Evolutionary conservation across 2,329 filamentous ascomycete species (phyloP).

Genomic region (Pseudogymnoascus sp.): DNA sequence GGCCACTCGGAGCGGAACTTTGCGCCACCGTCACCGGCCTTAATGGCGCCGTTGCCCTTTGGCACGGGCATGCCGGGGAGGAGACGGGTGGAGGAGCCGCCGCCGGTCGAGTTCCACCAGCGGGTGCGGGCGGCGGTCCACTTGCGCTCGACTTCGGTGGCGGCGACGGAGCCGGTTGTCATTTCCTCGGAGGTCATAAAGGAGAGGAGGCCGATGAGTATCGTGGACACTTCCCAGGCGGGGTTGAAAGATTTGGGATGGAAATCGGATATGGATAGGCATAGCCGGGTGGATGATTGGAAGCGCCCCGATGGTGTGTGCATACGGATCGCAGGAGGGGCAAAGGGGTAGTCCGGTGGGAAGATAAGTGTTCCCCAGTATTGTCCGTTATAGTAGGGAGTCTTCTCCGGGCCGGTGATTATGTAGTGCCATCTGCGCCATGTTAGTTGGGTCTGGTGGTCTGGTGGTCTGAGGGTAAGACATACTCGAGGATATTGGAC

Average conservation of each 20-base stretch:
- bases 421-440: slow-evolving; percentile 78
- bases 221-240: slow-evolving; percentile 96
- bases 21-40: slow-evolving; percentile 82
- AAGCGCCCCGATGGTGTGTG: slow-evolving; percentile 95
- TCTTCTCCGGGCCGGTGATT: slow-evolving; percentile 87
- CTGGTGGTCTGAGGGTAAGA: neutral
- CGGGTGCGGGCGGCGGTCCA: slow-evolving; percentile 68
- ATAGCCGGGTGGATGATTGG: slow-evolving; percentile 83
- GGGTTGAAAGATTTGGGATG: slow-evolving; percentile 98
- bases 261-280: slow-evolving; percentile 94
- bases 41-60: slow-evolving; percentile 71
- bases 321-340: slow-evolving; percentile 96
- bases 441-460: slow-evolving; percentile 13
- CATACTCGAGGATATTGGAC: slow-evolving; percentile 78
- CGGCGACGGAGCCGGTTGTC: slow-evolving; percentile 85
- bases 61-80: slow-evolving; percentile 43
- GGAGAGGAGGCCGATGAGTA: slow-evolving; percentile 83
- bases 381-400: slow-evolving; percentile 88
- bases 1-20: slow-evolving; percentile 89
- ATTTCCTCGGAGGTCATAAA: slow-evolving; percentile 99
- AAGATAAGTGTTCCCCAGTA: slow-evolving; percentile 98
- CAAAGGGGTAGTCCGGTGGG: slow-evolving; percentile 93
- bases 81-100: slow-evolving; percentile 56
- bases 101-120: slow-evolving; percentile 97
- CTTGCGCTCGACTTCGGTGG: slow-evolving; percentile 68